A percentile compares a stretch with the other conserved stretches of the same genome.
These are phyloP conservation scores for Cladophialophora chaetospira DNA, from an alignment of 2,329 filamentous ascomycete species.

Conservation along the genomic window DNA sequence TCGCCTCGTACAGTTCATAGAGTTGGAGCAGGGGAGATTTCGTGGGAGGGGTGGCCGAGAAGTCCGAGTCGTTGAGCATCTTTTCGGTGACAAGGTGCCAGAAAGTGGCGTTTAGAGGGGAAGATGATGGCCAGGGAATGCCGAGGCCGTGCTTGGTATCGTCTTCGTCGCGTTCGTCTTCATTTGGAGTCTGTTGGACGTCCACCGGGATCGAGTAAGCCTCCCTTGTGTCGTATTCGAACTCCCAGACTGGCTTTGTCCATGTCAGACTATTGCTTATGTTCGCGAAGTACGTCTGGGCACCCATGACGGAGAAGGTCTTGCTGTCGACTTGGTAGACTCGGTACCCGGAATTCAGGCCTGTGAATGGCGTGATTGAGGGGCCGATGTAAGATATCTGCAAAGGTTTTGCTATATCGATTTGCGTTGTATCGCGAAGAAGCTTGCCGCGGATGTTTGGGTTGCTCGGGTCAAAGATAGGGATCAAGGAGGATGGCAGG, in stretches of 20 bases:
- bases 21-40: slow-evolving; percentile 28
- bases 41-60: neutral
- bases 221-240: slow-evolving; percentile 35
- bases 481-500: slow-evolving; percentile 21
- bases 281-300: slow-evolving; percentile 38
- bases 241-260: slow-evolving; percentile 36
- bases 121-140: slow-evolving; percentile 28
- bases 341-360: slow-evolving; percentile 36
- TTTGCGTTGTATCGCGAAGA: slow-evolving; percentile 32
- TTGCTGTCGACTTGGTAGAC: slow-evolving; percentile 34
- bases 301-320: slow-evolving; percentile 36
- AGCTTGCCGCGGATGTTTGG: neutral
- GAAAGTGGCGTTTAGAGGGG: slow-evolving; percentile 36
- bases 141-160: slow-evolving; percentile 16
- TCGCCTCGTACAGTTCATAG: slow-evolving; percentile 35
- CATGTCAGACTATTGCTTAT: slow-evolving; percentile 35
- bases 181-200: neutral
- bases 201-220: slow-evolving; percentile 22
- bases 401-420: slow-evolving; percentile 33
- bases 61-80: slow-evolving; percentile 32
- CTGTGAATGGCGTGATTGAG: slow-evolving; percentile 36
- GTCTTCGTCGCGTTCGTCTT: neutral
- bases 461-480: slow-evolving; percentile 1
- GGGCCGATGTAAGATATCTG: slow-evolving; percentile 35
- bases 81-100: slow-evolving; percentile 36